Conservation (phyloP, 2,329 filamentous ascomycete genomes). For the Xylariaceae sp. region DNA sequence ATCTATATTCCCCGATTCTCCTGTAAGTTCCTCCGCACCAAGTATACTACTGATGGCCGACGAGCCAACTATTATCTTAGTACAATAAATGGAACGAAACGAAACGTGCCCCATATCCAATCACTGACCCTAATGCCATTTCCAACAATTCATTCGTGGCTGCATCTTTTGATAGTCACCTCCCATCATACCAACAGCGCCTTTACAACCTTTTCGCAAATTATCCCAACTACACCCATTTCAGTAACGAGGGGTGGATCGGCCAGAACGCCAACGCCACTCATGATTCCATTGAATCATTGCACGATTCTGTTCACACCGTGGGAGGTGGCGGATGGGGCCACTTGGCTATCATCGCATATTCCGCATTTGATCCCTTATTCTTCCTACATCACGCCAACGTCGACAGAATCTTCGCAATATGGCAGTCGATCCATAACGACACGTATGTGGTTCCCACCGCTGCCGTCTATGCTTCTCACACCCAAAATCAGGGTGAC, state of each 20-base stretch:
- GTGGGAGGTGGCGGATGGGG: conserved; percentile 49
- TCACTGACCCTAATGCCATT: conserved; percentile 38
- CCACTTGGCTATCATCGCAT: conserved; percentile 66
- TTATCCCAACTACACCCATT: conserved; percentile 63
- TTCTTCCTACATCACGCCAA: conserved; percentile 76
- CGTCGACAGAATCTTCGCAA: conserved; percentile 68
- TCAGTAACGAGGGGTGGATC: conserved; percentile 66
- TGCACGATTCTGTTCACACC: conserved; percentile 61
- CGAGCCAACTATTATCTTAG: conserved; percentile 34
- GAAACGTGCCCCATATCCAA: conserved; percentile 50
- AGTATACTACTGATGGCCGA: not conserved
- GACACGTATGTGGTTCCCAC: conserved; percentile 60
- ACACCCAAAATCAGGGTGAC: conserved; percentile 52
- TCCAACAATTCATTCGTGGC: conserved; percentile 60
- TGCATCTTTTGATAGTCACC: conserved; percentile 48
- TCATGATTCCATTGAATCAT: conserved; percentile 61
- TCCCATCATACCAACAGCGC: conserved; percentile 55
- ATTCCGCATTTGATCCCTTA: conserved; percentile 73
- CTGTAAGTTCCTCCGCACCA: conserved; percentile 44
- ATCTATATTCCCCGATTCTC: conserved; percentile 54
- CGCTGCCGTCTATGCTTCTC: conserved; percentile 54
- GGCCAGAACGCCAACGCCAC: conserved; percentile 40
- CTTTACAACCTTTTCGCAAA: conserved; percentile 64
- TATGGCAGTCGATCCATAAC: conserved; percentile 74
- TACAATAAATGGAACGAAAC: conserved; percentile 58